Percentiles rank a stretch among this genome's conserved stretches.
These are phyloP conservation scores for Diaporthe amygdali DNA, from an alignment of 2,329 filamentous ascomycete genomes.

Conservation along the genomic window DNA sequence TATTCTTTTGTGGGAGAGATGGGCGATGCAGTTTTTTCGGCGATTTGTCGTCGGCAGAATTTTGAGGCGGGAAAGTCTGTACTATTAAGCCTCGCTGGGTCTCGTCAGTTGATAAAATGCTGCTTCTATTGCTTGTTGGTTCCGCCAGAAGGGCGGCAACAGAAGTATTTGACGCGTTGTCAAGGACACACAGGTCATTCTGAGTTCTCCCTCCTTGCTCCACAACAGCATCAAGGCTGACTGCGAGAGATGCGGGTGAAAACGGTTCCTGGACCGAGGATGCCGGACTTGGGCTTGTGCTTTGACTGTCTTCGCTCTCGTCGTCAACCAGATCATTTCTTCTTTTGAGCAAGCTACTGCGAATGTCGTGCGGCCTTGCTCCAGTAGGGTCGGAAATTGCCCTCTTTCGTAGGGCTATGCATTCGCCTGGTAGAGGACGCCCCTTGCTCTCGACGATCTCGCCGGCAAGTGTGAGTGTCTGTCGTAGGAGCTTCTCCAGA, in stretches of 20 bases:
- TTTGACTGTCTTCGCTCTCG: neutral
- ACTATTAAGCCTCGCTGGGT: neutral
- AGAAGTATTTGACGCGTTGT: neutral
- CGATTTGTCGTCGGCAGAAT: neutral
- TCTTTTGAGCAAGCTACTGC: neutral
- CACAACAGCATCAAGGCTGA: slow-evolving; percentile 22
- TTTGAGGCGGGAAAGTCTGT: neutral
- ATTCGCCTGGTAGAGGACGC: neutral
- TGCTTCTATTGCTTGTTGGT: neutral
- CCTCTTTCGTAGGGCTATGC: slow-evolving; percentile 4
- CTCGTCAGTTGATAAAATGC: neutral
- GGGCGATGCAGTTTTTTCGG: neutral
- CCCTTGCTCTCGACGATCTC: slow-evolving; percentile 6
- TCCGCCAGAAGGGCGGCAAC: neutral
- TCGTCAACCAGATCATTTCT: neutral
- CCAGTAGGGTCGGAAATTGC: neutral
- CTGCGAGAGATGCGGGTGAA: slow-evolving; percentile 9
- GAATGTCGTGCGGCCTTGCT: neutral
- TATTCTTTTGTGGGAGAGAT: neutral
- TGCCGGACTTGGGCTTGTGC: neutral
- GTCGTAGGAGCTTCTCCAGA: slow-evolving; percentile 14
- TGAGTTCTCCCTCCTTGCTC: slow-evolving; percentile 8
- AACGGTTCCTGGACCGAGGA: slow-evolving; percentile 22
- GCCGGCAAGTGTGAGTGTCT: slow-evolving; percentile 15
- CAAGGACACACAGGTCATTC: neutral